phyloP scores from a whole-genome alignment of 306 rosid species.

The Carpinus viminea region DNA sequence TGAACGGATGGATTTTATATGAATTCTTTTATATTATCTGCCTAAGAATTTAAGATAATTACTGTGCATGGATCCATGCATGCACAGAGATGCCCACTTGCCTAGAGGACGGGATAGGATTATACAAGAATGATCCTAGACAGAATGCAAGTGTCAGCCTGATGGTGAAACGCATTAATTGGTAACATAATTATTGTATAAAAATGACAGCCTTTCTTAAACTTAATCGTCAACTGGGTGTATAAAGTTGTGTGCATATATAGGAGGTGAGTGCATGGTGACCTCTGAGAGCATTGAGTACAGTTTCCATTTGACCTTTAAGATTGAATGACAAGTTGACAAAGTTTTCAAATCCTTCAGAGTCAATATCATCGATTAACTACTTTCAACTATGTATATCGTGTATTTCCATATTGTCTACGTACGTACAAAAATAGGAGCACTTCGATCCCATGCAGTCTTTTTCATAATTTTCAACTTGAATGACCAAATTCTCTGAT shows the following conservation, averaged over 20 bases:
- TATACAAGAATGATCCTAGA: neutral
- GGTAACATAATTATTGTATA: neutral
- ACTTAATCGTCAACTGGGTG: neutral
- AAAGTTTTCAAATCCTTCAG: neutral
- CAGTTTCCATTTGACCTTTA: conserved; percentile 12
- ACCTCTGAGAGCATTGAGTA: conserved; percentile 9
- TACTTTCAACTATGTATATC: no score
- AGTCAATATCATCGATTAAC: neutral
- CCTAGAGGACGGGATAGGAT: neutral
- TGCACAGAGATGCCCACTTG: neutral
- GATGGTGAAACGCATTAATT: conserved; percentile 24
- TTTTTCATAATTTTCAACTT: neutral
- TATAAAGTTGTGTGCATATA: neutral
- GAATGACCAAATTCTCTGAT: neutral
- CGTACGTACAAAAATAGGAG: neutral
- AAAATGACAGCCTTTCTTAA: neutral
- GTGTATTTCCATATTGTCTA: no score
- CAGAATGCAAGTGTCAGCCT: neutral
- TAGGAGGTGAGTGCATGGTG: conserved; percentile 21
- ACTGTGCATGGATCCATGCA: no score
- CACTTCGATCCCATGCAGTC: conserved; percentile 11
- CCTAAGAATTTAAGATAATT: no score
- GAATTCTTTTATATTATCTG: no score
- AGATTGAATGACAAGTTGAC: neutral
- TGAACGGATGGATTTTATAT: no score